Evolutionary conservation across 805 yeast species (phyloP), one percentile per base, ranked within the genome.

Genomic region (Teunomyces gatunensis): DNA sequence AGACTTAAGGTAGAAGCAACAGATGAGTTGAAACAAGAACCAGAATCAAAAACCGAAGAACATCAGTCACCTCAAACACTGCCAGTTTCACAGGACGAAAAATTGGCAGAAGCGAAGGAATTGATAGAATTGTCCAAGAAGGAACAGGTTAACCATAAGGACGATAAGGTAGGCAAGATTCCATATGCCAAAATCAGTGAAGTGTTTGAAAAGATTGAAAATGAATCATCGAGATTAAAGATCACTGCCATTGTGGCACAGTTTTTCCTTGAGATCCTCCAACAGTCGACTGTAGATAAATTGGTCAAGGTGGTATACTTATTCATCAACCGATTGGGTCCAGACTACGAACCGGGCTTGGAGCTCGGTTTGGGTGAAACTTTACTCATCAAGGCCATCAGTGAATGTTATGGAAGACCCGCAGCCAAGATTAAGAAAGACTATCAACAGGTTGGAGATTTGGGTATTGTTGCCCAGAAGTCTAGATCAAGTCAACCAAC

Each of bases 311-410:
- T 89, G 1, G 86, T 91, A 1, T 94, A 92, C 57, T 75, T 94
- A 13, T 87, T 87, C 67, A 90, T 92, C 61, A 92, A 92, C 63
- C 73, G 92, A 51, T 69, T 91, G 7, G 97, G 97, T 0, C 99
- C 99, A 0, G 99, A 94, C 63, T 94, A 94, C 61, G 96, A 89
- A 61, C 75, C 77, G 1, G 97, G 95, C 27, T 70, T 92, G 48
- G 99, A 94, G 60, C 73, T 94, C 21, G 99, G 99, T 0, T 75
- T 94, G 2, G 99, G 99, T 13, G 99, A 94, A 64, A 83, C 95
- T 2, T 63, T 94, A 9, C 70, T 94, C 23, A 82, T 91, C 58
- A 94, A 91, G 59, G 94, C 98, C 0, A 81, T 94, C 35, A 83
- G 90, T 30, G 96, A 88, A 59, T 81, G 96, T 43, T 91, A 96